Conservation (phyloP, 1,139 yeast genomes). For the Nadsonia commutata region DNA sequence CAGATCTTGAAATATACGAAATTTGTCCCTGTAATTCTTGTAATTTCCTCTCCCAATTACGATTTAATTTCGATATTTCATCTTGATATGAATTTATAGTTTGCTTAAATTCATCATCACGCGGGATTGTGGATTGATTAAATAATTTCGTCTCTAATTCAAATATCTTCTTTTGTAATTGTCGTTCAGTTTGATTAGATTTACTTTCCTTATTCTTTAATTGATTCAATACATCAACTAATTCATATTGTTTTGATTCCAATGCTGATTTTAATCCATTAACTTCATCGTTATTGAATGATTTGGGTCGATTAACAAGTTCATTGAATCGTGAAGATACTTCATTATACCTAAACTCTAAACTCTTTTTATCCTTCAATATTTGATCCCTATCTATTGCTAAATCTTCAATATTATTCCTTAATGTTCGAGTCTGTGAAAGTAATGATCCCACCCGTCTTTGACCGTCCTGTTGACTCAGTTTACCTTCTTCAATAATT, state of each 20-base stretch:
- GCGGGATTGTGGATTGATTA: not conserved
- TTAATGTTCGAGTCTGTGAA: slow-evolving; percentile 22
- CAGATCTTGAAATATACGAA: slow-evolving; percentile 16
- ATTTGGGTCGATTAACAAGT: slow-evolving; percentile 11
- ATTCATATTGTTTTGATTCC: slow-evolving; percentile 2
- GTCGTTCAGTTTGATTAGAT: slow-evolving; percentile 13
- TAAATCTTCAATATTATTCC: slow-evolving; percentile 24
- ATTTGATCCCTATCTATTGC: slow-evolving; percentile 24
- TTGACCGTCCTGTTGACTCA: slow-evolving; percentile 26
- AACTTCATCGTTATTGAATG: slow-evolving; percentile 9
- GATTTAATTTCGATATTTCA: slow-evolving; percentile 22
- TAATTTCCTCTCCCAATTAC: slow-evolving; percentile 19
- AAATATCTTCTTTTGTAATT: slow-evolving; percentile 19
- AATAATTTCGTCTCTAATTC: slow-evolving; percentile 19
- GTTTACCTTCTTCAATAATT: slow-evolving; percentile 32
- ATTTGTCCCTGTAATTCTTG: slow-evolving; percentile 18
- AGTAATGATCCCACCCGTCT: slow-evolving; percentile 20
- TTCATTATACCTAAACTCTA: slow-evolving; percentile 23
- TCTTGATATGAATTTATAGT: slow-evolving; percentile 18
- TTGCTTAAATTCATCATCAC: not conserved
- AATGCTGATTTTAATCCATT: slow-evolving; percentile 12
- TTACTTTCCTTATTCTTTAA: slow-evolving; percentile 9
- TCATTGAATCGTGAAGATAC: slow-evolving; percentile 18
- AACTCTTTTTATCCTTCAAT: slow-evolving; percentile 22
- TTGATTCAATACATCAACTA: slow-evolving; percentile 9